A percentile compares a stretch with the other conserved stretches of the same genome.
phyloP scores from a whole-genome alignment of 208 protist species.

The Strigomonas culicis region DNA sequence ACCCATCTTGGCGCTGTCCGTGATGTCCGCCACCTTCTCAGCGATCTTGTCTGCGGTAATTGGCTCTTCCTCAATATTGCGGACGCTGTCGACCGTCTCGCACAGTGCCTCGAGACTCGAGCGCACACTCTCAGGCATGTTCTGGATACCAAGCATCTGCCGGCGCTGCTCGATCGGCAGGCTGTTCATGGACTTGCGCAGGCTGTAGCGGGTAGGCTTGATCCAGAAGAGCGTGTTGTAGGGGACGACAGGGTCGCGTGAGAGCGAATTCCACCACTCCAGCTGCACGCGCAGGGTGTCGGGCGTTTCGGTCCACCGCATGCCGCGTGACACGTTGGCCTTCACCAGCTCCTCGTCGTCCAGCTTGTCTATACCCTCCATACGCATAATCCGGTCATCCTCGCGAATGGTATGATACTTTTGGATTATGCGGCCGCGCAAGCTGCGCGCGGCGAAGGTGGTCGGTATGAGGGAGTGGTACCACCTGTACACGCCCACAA shows the following conservation, averaged over 20 bases:
- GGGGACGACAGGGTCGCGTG: conserved; percentile 70
- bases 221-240: conserved; percentile 91
- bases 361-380: conserved; percentile 79
- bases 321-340: conserved; percentile 79
- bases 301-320: conserved; percentile 82
- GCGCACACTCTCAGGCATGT: conserved; percentile 76
- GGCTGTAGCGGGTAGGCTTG: conserved; percentile 81
- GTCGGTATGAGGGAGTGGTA: conserved; percentile 69
- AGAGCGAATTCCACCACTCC: conserved; percentile 82
- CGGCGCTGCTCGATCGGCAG: conserved; percentile 78
- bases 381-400: conserved; percentile 76
- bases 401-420: conserved; percentile 79
- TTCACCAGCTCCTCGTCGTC: conserved; percentile 78
- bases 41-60: conserved; percentile 69
- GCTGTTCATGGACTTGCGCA: conserved; percentile 81
- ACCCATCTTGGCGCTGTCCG: conserved; percentile 68
- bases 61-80: conserved; percentile 46
- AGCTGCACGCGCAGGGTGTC: conserved; percentile 85
- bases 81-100: conserved; percentile 69
- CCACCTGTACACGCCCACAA: conserved; percentile 70
- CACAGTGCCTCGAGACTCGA: conserved; percentile 81
- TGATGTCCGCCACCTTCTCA: conserved; percentile 76
- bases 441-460: conserved; percentile 47
- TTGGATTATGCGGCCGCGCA: conserved; percentile 64
- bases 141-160: conserved; percentile 86